These are phyloP conservation scores for Sclerotinia minor DNA, from an alignment of 2,329 filamentous ascomycete species.

Conservation along the genomic window DNA sequence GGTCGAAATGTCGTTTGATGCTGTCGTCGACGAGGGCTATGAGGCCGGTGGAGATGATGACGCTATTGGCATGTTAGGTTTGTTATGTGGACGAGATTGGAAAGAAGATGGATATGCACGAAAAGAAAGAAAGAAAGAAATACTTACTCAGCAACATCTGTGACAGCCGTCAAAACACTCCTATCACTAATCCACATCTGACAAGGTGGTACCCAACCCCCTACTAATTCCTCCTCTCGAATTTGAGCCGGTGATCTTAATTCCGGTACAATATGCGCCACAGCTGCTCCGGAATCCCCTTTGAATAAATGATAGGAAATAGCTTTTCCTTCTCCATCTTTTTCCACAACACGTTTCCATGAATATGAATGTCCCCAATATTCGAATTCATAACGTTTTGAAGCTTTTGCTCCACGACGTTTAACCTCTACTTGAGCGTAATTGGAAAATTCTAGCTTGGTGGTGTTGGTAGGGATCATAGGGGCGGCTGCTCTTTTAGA, in stretches of 20 bases:
- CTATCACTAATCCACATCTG: conserved; percentile 87
- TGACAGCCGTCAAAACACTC: conserved; percentile 62
- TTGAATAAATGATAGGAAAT: conserved; percentile 80
- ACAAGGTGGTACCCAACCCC: conserved; percentile 87
- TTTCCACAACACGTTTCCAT: conserved; percentile 75
- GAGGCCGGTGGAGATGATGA: conserved; percentile 86
- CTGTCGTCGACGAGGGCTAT: conserved; percentile 87
- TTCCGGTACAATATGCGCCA: conserved; percentile 86
- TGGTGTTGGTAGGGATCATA: conserved; percentile 65
- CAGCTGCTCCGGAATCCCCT: conserved; percentile 58
- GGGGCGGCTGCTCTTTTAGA: conserved; percentile 34
- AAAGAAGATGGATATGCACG: not conserved
- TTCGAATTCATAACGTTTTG: conserved; percentile 84
- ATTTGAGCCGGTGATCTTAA: conserved; percentile 70
- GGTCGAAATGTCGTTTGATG: conserved; percentile 59
- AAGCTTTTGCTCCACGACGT: conserved; percentile 63
- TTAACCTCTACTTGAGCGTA: conserved; percentile 88
- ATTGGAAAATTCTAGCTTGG: conserved; percentile 94
- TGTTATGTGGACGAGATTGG: not conserved
- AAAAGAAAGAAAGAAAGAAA: not conserved
- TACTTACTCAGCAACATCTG: conserved; percentile 85
- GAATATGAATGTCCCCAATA: conserved; percentile 88
- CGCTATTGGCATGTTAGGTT: conserved; percentile 51
- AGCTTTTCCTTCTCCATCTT: conserved; percentile 61
- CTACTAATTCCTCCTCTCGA: conserved; percentile 70